Percentiles rank a stretch among this genome's conserved stretches.
These are phyloP conservation scores for Neofusicoccum sp. DNA, from an alignment of 2,329 filamentous ascomycete genomes.

Conservation along the genomic window DNA sequence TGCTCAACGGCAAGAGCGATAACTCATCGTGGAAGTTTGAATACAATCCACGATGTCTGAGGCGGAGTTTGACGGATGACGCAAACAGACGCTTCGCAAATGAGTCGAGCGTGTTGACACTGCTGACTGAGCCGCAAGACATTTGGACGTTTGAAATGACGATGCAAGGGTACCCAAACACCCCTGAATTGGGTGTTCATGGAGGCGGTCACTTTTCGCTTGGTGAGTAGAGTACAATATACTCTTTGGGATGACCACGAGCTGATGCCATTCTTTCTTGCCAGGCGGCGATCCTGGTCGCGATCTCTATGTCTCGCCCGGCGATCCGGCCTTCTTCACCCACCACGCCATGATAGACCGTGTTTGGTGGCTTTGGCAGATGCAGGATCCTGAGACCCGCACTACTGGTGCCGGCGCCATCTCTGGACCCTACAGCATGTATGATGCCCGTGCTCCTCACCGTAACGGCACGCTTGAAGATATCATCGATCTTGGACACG, in stretches of 20 bases:
- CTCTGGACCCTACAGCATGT: slow-evolving; percentile 44
- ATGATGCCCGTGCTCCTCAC: slow-evolving; percentile 47
- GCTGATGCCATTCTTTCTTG: neutral
- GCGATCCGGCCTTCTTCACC: slow-evolving; percentile 44
- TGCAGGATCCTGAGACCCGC: slow-evolving; percentile 42
- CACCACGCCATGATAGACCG: slow-evolving; percentile 54
- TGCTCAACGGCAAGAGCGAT: slow-evolving; percentile 29
- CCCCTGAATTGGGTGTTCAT: slow-evolving; percentile 46
- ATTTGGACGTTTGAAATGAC: slow-evolving; percentile 39
- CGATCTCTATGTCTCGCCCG: slow-evolving; percentile 51
- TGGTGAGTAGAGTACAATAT: too few relatives aligned
- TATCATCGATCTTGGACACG: slow-evolving; percentile 36
- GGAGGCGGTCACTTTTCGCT: slow-evolving; percentile 51
- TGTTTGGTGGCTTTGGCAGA: slow-evolving; percentile 56
- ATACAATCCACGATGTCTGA: slow-evolving; percentile 43
- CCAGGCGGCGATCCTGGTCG: slow-evolving; percentile 46
- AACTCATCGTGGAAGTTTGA: slow-evolving; percentile 21
- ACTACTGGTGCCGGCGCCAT: slow-evolving; percentile 35
- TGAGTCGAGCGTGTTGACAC: slow-evolving; percentile 28
- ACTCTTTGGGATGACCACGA: slow-evolving; percentile 47
- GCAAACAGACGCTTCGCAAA: slow-evolving; percentile 28
- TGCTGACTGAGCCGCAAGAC: slow-evolving; percentile 31
- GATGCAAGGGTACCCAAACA: slow-evolving; percentile 41
- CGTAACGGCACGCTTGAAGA: slow-evolving; percentile 50
- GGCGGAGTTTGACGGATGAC: slow-evolving; percentile 39